Percentiles rank a stretch among this genome's conserved stretches.
Evolutionary conservation across 441 rosid species (phyloP).

Genomic region (Erodium texanum): DNA sequence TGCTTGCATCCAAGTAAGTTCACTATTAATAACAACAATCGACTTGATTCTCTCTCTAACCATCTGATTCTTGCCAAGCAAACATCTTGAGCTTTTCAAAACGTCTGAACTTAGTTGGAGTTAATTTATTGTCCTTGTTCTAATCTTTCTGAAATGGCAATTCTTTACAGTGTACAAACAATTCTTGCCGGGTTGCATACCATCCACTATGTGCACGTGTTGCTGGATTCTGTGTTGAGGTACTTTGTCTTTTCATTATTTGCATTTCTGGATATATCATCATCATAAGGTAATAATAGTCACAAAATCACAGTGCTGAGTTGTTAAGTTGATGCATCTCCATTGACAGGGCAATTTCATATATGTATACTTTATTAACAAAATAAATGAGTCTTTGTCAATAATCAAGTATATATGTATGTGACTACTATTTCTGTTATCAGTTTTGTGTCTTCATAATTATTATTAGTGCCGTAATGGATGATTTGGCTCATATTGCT

Average conservation of each 20-base stretch:
- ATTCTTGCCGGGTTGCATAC: constrained; percentile 85
- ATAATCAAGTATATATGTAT: not conserved
- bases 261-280: constrained; percentile 1
- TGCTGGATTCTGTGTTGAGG: constrained; percentile 99
- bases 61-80: not conserved
- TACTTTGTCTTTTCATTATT: constrained; percentile 27
- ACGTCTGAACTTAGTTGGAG: not conserved
- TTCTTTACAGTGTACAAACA: constrained; percentile 75
- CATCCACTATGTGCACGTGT: constrained; percentile 99
- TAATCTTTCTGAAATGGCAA: not conserved
- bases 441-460: not conserved
- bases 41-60: not conserved
- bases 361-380: not conserved
- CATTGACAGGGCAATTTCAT: not conserved
- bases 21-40: not conserved
- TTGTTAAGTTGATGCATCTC: not conserved
- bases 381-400: not conserved
- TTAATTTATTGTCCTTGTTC: not conserved
- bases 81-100: not conserved
- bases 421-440: not conserved
- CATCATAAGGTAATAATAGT: not conserved
- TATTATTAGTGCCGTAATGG: constrained; percentile 6
- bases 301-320: not conserved
- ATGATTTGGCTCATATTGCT: constrained; percentile 13
- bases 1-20: constrained; percentile 91